Evolutionary conservation across 495 filamentous ascomycete species (phyloP).

Genomic region (Annulohypoxylon maeteangense): DNA sequence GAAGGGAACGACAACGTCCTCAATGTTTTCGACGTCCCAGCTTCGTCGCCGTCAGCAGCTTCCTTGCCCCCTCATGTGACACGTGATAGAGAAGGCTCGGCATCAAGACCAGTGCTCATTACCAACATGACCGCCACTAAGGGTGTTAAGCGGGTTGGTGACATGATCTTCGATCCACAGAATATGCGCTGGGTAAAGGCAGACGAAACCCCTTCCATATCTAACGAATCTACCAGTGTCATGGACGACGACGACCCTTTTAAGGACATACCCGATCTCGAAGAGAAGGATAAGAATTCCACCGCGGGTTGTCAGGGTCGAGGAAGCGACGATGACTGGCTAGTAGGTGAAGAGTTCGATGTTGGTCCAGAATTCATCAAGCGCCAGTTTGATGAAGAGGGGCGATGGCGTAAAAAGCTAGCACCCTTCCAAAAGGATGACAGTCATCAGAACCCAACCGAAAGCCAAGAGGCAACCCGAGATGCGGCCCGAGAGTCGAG

Average conservation of each 20-base stretch:
- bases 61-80: conserved; percentile 60
- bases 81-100: conserved; percentile 64
- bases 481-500: conserved; percentile 55
- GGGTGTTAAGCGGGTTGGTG: conserved; percentile 89
- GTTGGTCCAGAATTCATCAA: conserved; percentile 94
- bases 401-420: conserved; percentile 85
- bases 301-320: conserved; percentile 52
- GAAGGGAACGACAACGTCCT: conserved; percentile 94
- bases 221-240: conserved; percentile 68
- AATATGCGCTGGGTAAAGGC: conserved; percentile 96
- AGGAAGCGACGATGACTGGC: conserved; percentile 74
- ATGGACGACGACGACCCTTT: conserved; percentile 72
- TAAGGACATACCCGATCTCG: conserved; percentile 65
- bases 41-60: conserved; percentile 58
- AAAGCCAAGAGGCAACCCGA: conserved; percentile 45
- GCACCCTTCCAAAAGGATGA: conserved; percentile 69
- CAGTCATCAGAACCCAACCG: not conserved
- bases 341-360: conserved; percentile 96
- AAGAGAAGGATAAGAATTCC: conserved; percentile 61
- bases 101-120: conserved; percentile 90
- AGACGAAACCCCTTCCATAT: conserved; percentile 55
- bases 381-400: conserved; percentile 89
- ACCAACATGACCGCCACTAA: conserved; percentile 79
- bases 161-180: conserved; percentile 97
- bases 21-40: conserved; percentile 73